Evolutionary conservation across 805 yeast genomes (phyloP).

Genomic region (Zygoascus tannicola): DNA sequence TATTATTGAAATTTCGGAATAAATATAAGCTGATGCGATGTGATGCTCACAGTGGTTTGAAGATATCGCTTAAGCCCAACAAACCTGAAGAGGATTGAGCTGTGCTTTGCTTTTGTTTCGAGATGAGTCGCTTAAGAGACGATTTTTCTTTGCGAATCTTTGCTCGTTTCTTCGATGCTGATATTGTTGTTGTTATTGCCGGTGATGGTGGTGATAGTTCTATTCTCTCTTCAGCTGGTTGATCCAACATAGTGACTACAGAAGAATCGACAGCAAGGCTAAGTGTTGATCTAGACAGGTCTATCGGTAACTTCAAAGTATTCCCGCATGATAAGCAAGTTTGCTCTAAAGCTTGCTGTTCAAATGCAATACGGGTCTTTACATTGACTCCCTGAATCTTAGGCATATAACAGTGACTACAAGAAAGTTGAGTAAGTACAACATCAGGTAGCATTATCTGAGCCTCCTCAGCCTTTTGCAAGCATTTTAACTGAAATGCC

Average conservation of each 20-base stretch:
- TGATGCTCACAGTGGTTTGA: constrained; percentile 3
- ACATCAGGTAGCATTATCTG: neutral
- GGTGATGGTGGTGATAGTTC: neutral
- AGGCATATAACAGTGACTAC: constrained; percentile 12
- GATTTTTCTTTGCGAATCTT: constrained; percentile 9
- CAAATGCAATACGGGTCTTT: constrained; percentile 5
- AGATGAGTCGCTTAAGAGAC: constrained; percentile 9
- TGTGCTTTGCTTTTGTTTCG: constrained; percentile 6
- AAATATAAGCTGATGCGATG: neutral
- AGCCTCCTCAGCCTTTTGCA: constrained; percentile 1
- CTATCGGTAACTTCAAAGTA: neutral
- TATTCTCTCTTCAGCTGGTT: neutral
- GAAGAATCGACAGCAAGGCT: neutral
- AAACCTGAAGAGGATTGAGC: neutral
- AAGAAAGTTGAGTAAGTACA: constrained; percentile 2
- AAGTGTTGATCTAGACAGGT: neutral
- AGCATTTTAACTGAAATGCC: constrained; percentile 4
- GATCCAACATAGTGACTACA: neutral
- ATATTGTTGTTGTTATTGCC: neutral
- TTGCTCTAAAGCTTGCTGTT: neutral
- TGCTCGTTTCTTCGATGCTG: constrained; percentile 7
- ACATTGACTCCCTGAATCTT: constrained; percentile 18
- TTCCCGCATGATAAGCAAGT: neutral
- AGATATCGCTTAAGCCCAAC: constrained; percentile 5
- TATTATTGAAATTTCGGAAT: neutral